Evolutionary conservation across 1,139 yeast species (phyloP).

Genomic region (Candida glucosophila): DNA sequence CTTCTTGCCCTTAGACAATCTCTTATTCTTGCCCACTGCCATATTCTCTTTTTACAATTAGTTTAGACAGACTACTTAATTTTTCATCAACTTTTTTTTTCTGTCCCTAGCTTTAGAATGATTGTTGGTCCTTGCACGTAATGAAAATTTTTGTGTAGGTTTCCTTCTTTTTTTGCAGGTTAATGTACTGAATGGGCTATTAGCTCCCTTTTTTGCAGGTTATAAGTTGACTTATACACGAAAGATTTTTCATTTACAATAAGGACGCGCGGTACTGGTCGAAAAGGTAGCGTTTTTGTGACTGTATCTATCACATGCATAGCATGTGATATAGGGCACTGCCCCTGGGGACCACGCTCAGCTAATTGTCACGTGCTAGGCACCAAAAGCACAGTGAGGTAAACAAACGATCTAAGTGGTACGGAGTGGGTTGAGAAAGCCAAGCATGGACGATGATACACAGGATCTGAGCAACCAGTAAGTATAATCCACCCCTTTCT

Average conservation of each 20-base stretch:
- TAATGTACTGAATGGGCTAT: neutral
- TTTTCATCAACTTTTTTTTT: conserved; percentile 3
- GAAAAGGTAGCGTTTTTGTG: too few relatives aligned
- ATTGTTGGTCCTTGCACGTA: too few relatives aligned
- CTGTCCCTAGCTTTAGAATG: too few relatives aligned
- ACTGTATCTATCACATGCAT: too few relatives aligned
- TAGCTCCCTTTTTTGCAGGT: conserved; percentile 2
- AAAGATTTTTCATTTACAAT: too few relatives aligned
- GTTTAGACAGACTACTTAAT: neutral
- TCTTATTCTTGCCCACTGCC: conserved; percentile 50
- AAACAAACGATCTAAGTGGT: neutral
- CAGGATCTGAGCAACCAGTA: conserved; percentile 32
- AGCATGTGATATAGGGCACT: too few relatives aligned
- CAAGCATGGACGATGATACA: conserved; percentile 10
- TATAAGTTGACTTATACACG: conserved; percentile 1
- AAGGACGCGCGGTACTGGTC: too few relatives aligned
- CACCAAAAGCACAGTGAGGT: too few relatives aligned
- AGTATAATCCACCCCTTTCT: too few relatives aligned
- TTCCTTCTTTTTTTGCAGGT: neutral
- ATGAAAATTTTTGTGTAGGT: neutral
- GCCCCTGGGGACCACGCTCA: too few relatives aligned
- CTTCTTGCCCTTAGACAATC: conserved; percentile 47
- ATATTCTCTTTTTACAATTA: conserved; percentile 11
- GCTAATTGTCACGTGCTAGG: neutral
- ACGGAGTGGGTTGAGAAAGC: neutral